Conservation (phyloP, 495 filamentous ascomycete species). For the Tuber aestivum region DNA sequence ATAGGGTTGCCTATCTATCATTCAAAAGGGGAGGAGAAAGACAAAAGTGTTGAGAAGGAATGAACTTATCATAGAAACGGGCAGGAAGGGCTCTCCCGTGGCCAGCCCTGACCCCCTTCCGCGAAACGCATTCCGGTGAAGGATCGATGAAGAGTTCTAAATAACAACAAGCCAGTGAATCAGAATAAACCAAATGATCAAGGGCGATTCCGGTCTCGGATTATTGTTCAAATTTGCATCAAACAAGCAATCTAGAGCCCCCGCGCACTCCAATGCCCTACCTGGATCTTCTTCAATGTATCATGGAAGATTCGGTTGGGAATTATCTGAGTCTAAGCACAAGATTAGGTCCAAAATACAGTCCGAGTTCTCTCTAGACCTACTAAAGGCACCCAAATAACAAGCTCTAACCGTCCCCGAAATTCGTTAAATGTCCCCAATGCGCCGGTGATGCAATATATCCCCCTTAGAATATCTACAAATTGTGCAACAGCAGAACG, state of each 20-base stretch:
- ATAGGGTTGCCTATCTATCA: neutral
- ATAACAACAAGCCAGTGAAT: neutral
- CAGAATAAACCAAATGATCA: neutral
- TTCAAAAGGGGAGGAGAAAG: neutral
- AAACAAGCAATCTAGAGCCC: neutral
- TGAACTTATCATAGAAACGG: neutral
- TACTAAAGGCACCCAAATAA: no score
- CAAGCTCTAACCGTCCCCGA: no score
- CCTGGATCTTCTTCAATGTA: no score
- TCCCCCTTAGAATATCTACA: neutral
- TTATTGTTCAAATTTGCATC: neutral
- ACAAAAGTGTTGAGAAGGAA: neutral
- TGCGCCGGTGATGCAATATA: neutral
- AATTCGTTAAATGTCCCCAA: neutral
- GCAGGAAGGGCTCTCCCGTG: neutral
- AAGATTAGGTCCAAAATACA: no score
- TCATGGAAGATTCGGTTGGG: no score
- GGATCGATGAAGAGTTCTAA: neutral
- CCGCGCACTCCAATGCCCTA: no score
- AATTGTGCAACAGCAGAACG: neutral
- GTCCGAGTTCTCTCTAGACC: no score
- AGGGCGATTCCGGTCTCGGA: neutral
- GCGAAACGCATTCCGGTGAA: no score
- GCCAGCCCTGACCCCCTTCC: neutral
- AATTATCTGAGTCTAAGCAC: no score